Percentiles rank a stretch among this genome's conserved stretches.
Evolutionary conservation across 169 alveolate species (phyloP).

Genomic region (Theileria sp.): DNA sequence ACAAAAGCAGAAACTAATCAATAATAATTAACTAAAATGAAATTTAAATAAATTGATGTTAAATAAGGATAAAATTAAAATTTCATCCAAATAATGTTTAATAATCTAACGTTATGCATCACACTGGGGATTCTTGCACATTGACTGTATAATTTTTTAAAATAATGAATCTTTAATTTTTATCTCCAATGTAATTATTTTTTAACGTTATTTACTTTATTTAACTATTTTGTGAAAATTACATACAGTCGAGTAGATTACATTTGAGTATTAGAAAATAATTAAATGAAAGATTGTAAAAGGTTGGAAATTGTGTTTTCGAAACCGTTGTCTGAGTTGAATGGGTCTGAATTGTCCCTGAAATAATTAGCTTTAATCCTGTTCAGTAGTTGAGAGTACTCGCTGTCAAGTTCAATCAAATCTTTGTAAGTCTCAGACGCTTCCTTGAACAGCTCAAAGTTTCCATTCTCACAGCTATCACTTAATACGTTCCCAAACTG

Average conservation of each 20-base stretch:
- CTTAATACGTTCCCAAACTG: constrained; percentile 55
- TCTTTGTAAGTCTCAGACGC: constrained; percentile 48
- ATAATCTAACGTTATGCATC: not conserved
- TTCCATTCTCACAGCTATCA: constrained; percentile 47
- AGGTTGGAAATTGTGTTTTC: constrained; percentile 1
- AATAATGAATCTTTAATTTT: no score
- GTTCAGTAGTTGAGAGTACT: constrained; percentile 32
- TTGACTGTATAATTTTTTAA: not conserved
- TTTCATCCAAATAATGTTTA: not conserved
- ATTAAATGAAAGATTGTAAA: not conserved
- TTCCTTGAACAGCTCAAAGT: constrained; percentile 31
- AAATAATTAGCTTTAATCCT: not conserved
- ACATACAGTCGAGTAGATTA: not conserved
- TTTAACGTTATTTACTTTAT: not conserved
- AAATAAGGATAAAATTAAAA: no score
- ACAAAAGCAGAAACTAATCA: not conserved
- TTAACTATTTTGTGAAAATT: no score
- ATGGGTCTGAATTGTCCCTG: not conserved
- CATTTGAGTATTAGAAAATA: not conserved
- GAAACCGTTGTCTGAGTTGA: not conserved
- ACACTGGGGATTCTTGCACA: not conserved
- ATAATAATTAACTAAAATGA: no score
- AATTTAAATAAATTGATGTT: not conserved
- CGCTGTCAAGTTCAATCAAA: constrained; percentile 37
- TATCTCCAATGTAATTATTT: not conserved